A percentile compares a stretch with the other conserved stretches of the same genome.
phyloP scores from a whole-genome alignment of 2,329 filamentous ascomycete genomes.

The Paradendryphiella salina region DNA sequence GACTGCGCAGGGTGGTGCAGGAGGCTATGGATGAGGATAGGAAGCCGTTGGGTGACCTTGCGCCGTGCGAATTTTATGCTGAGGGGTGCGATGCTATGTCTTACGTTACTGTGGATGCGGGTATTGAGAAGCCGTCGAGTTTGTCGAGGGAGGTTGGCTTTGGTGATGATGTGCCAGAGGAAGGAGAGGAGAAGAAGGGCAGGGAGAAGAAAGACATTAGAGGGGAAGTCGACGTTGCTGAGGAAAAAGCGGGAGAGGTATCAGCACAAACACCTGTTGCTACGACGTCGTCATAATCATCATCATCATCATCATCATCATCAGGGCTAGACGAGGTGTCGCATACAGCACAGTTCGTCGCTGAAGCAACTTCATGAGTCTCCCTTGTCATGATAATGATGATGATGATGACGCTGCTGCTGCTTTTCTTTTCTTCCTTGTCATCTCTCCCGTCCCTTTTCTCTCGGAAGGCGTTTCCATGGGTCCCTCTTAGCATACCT shows the following conservation, averaged over 20 bases:
- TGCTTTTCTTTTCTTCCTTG: background rate
- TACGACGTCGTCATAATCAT: background rate
- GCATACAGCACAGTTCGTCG: background rate
- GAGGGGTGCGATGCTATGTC: slow-evolving; percentile 43
- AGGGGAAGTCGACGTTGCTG: background rate
- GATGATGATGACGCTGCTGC: too few species aligned
- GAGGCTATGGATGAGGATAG: slow-evolving; percentile 50
- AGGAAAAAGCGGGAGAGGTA: background rate
- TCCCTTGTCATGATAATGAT: too few species aligned
- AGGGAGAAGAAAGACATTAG: background rate
- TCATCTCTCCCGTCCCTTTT: too few species aligned
- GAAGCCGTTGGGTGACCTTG: slow-evolving; percentile 43
- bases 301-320: too few species aligned
- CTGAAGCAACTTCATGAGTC: background rate
- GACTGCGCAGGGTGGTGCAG: slow-evolving; percentile 33
- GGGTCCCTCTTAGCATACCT: background rate
- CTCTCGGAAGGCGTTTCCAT: too few species aligned
- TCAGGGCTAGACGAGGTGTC: background rate
- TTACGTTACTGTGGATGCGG: slow-evolving; percentile 44
- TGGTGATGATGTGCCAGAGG: slow-evolving; percentile 16
- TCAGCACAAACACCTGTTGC: background rate
- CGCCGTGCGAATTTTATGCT: slow-evolving; percentile 45
- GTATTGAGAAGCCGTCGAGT: slow-evolving; percentile 41
- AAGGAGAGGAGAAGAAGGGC: slow-evolving; percentile 21
- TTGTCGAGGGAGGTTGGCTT: slow-evolving; percentile 44